Conservation (phyloP, 1,284 basidiomycete genomes). For the Trichosporon sp. region DNA sequence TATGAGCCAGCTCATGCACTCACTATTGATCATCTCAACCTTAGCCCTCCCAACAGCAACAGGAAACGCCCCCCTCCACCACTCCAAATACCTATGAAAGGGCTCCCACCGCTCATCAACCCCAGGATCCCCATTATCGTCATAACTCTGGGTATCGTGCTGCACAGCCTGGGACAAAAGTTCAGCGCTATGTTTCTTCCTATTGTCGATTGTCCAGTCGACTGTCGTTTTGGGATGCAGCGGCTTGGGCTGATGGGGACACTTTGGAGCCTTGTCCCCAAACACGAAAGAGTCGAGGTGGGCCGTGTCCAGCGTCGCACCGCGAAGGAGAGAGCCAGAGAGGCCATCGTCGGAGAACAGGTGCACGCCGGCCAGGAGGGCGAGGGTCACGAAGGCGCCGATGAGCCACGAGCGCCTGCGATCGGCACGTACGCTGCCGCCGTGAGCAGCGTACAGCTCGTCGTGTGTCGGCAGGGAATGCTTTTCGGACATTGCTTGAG, state of each 20-base stretch:
- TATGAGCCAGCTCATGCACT: constrained; percentile 7
- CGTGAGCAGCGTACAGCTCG: too few relatives aligned
- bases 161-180: constrained; percentile 38
- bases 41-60: constrained; percentile 30
- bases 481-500: too few relatives aligned
- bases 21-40: constrained; percentile 49
- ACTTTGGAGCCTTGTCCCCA: constrained; percentile 13
- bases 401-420: too few relatives aligned
- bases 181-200: constrained; percentile 26
- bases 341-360: too few relatives aligned
- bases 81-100: constrained; percentile 44
- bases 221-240: constrained; percentile 31
- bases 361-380: too few relatives aligned
- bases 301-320: too few relatives aligned
- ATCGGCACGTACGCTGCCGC: too few relatives aligned
- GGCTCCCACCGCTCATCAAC: constrained; percentile 46
- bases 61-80: constrained; percentile 40
- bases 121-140: constrained; percentile 45
- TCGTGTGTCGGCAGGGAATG: too few relatives aligned
- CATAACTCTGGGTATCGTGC: constrained; percentile 43
- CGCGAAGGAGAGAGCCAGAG: too few relatives aligned
- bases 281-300: not conserved
- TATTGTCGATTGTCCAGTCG: constrained; percentile 31
- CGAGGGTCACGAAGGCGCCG: too few relatives aligned
- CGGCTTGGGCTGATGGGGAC: constrained; percentile 37